Conservation (phyloP, 768 basidiomycete species). For the Rhodosporidiobolus sp. region DNA sequence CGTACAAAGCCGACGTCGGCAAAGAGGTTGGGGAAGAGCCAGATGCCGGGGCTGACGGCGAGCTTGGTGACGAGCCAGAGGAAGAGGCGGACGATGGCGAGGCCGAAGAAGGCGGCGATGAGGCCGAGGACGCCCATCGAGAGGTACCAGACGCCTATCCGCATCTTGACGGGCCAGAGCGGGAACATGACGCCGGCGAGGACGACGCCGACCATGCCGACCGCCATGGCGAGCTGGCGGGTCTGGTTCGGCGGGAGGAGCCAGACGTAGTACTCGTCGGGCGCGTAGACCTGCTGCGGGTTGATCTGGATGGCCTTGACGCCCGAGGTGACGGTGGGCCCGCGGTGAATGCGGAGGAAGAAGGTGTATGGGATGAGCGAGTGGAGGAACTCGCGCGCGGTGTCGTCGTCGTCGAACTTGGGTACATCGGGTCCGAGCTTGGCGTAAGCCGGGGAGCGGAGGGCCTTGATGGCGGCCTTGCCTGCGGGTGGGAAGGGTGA, state of each 20-base stretch:
- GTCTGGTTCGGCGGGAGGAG: conserved; percentile 92
- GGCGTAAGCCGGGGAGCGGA: conserved; percentile 84
- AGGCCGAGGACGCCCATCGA: conserved; percentile 81
- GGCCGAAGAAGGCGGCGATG: conserved; percentile 81
- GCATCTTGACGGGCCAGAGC: conserved; percentile 89
- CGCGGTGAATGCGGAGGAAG: conserved; percentile 86
- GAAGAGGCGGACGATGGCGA: conserved; percentile 85
- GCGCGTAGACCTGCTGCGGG: conserved; percentile 70
- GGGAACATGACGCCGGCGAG: conserved; percentile 99
- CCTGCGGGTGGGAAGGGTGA: conserved; percentile 55
- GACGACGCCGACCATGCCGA: conserved; percentile 87
- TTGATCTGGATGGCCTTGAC: conserved; percentile 70
- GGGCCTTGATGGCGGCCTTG: conserved; percentile 85
- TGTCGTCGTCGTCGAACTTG: conserved; percentile 65
- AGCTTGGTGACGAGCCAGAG: conserved; percentile 91
- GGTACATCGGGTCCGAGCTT: conserved; percentile 66
- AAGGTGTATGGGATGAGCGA: conserved; percentile 78
- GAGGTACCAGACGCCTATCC: conserved; percentile 93
- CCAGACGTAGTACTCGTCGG: conserved; percentile 89
- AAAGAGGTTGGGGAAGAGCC: conserved; percentile 97
- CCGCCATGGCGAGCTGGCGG: conserved; percentile 84
- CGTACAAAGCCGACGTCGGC: conserved; percentile 97
- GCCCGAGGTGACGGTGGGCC: conserved; percentile 48
- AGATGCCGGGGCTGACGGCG: conserved; percentile 82
- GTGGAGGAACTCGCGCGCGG: conserved; percentile 66